A percentile compares a stretch with the other conserved stretches of the same genome.
Conservation (phyloP, 2,329 filamentous ascomycete species). For the Fusarium sp. region DNA sequence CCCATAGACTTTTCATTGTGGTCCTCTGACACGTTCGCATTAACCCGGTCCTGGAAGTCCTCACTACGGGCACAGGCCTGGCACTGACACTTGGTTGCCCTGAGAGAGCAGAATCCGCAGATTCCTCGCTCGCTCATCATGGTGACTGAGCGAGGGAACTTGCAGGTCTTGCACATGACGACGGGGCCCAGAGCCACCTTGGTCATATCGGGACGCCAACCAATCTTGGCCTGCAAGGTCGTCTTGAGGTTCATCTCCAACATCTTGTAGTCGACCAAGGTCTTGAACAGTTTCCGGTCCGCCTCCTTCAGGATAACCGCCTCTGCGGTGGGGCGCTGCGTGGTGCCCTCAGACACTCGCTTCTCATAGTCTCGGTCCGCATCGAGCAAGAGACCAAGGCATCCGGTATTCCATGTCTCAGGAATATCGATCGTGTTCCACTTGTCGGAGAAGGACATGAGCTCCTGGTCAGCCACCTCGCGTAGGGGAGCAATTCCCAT, state of each 20-base stretch:
- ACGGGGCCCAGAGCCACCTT: slow-evolving; percentile 54
- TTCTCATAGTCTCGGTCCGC: slow-evolving; percentile 51
- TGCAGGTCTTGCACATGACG: slow-evolving; percentile 52
- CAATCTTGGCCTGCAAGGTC: slow-evolving; percentile 52
- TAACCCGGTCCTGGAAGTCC: slow-evolving; percentile 38
- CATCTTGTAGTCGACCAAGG: slow-evolving; percentile 56
- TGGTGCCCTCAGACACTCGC: slow-evolving; percentile 40
- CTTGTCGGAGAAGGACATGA: slow-evolving; percentile 51
- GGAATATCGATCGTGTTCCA: slow-evolving; percentile 59
- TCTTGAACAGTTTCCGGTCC: slow-evolving; percentile 55
- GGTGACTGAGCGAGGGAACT: slow-evolving; percentile 58
- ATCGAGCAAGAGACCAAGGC: slow-evolving; percentile 56
- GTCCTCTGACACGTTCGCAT: slow-evolving; percentile 44
- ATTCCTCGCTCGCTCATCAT: slow-evolving; percentile 52
- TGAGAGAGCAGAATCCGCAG: slow-evolving; percentile 54
- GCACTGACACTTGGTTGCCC: slow-evolving; percentile 33
- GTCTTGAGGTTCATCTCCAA: slow-evolving; percentile 57
- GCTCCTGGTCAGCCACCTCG: slow-evolving; percentile 52
- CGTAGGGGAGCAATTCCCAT: slow-evolving; percentile 56
- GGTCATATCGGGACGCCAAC: slow-evolving; percentile 57
- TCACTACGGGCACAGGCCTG: slow-evolving; percentile 26
- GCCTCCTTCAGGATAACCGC: slow-evolving; percentile 45
- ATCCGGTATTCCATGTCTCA: slow-evolving; percentile 59
- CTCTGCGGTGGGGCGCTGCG: slow-evolving; percentile 14
- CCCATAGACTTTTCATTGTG: slow-evolving; percentile 46